Conservation (phyloP, 1,139 yeast genomes). For the Yamadazyma trypodendri region DNA sequence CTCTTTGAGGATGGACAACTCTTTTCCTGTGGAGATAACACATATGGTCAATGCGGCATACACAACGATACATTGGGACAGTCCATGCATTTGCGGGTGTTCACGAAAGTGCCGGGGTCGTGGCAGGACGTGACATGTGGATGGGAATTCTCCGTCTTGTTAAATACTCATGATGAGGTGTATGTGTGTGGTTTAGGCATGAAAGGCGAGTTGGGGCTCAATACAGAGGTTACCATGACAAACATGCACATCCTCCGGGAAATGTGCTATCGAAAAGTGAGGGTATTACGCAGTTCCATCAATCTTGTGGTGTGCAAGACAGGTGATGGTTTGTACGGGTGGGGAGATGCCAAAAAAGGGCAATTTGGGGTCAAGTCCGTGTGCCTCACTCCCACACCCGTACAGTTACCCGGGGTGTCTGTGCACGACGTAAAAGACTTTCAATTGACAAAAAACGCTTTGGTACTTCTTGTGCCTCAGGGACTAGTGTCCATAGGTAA, state of each 20-base stretch:
- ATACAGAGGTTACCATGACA: conserved; percentile 19
- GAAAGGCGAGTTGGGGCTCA: conserved; percentile 77
- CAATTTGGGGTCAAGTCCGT: conserved; percentile 48
- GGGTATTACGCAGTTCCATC: conserved; percentile 47
- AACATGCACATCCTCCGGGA: conserved; percentile 14
- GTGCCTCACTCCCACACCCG: conserved; percentile 25
- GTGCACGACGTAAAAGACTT: conserved; percentile 13
- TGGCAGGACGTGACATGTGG: conserved; percentile 62
- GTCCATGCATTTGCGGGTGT: conserved; percentile 11
- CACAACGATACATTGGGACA: conserved; percentile 4
- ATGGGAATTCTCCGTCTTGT: conserved; percentile 72
- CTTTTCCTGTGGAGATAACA: conserved; percentile 61
- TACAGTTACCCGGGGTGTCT: conserved; percentile 18
- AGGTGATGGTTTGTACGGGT: conserved; percentile 57
- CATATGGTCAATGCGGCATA: conserved; percentile 53
- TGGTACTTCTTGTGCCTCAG: conserved; percentile 21
- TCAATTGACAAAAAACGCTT: conserved; percentile 49
- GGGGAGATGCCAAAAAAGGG: conserved; percentile 83
- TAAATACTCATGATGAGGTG: conserved; percentile 39
- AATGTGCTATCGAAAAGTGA: conserved; percentile 8
- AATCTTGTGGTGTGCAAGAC: conserved; percentile 53
- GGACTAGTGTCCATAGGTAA: conserved; percentile 19
- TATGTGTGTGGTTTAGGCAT: conserved; percentile 61
- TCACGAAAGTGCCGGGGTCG: conserved; percentile 26
- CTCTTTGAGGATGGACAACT: conserved; percentile 53